These are phyloP conservation scores for Candida sojae DNA, from an alignment of 1,139 yeast genomes.

Conservation along the genomic window DNA sequence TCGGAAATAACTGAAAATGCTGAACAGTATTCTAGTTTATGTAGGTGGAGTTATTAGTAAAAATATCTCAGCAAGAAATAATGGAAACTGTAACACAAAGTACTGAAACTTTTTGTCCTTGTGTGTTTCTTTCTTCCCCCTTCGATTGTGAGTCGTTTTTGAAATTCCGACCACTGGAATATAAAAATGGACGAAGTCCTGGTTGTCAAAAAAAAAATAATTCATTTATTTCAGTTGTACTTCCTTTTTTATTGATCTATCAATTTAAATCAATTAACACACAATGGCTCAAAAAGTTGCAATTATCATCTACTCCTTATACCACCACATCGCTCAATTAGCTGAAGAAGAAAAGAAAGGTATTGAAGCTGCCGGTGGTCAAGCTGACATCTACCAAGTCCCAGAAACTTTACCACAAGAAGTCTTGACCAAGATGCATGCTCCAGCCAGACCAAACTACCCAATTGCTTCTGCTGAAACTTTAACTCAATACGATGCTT, in stretches of 20 bases:
- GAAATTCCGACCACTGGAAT: background rate
- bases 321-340: slow-evolving; percentile 72
- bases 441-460: slow-evolving; percentile 67
- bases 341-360: slow-evolving; percentile 76
- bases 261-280: background rate
- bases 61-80: background rate
- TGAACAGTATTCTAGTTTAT: background rate
- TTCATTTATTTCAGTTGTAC: background rate
- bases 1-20: background rate
- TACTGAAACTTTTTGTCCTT: too few relatives aligned
- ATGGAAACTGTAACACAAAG: background rate
- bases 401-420: slow-evolving; percentile 75
- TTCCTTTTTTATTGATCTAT: background rate
- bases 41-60: background rate
- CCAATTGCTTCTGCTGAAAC: slow-evolving; percentile 70
- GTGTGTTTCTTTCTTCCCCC: background rate
- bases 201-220: background rate
- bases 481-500: slow-evolving; percentile 67
- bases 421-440: slow-evolving; percentile 55
- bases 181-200: slow-evolving; percentile 1
- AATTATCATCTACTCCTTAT: slow-evolving; percentile 77
- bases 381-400: slow-evolving; percentile 72
- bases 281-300: slow-evolving; percentile 40
- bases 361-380: slow-evolving; percentile 71
- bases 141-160: background rate